phyloP scores from a whole-genome alignment of 164 flowering plant species.

The Stephania yunnanensis region DNA sequence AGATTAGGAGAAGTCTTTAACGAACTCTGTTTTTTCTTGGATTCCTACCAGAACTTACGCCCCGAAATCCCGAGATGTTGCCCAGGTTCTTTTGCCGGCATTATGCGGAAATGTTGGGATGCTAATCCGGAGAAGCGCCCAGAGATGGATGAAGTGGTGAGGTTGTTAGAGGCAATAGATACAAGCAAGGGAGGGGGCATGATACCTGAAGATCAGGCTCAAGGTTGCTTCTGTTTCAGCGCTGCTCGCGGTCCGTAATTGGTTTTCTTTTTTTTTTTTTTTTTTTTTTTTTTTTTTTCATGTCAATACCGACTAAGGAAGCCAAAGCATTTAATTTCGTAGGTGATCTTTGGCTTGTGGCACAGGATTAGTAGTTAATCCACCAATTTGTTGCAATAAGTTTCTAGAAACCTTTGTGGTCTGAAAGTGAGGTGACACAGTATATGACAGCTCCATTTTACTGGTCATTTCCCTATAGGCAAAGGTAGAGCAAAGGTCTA shows the following conservation, averaged over 20 bases:
- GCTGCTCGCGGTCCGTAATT: slow-evolving; percentile 58
- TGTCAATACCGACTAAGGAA: neutral
- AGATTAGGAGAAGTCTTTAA: neutral
- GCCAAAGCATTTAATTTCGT: neutral
- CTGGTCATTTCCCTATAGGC: neutral
- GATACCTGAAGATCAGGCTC: slow-evolving; percentile 73
- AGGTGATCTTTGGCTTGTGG: neutral
- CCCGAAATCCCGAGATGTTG: slow-evolving; percentile 85
- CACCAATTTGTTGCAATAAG: neutral
- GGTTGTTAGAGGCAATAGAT: slow-evolving; percentile 70
- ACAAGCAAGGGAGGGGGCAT: slow-evolving; percentile 94
- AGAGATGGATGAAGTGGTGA: slow-evolving; percentile 84
- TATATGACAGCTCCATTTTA: neutral
- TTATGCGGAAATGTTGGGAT: slow-evolving; percentile 89
- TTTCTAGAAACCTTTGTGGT: neutral
- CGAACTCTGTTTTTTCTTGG: neutral
- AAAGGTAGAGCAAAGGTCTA: neutral
- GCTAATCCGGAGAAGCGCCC: slow-evolving; percentile 68
- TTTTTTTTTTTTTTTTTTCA: neutral
- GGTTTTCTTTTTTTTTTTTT: neutral
- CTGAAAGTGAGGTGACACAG: neutral
- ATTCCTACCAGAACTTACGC: slow-evolving; percentile 35
- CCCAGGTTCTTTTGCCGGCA: slow-evolving; percentile 59
- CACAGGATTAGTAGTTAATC: neutral
- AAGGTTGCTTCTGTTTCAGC: slow-evolving; percentile 52